Base-by-base conservation (phyloP, 2,329 filamentous ascomycete genomes). In the Neopestalotiopsis clavispora region DNA sequence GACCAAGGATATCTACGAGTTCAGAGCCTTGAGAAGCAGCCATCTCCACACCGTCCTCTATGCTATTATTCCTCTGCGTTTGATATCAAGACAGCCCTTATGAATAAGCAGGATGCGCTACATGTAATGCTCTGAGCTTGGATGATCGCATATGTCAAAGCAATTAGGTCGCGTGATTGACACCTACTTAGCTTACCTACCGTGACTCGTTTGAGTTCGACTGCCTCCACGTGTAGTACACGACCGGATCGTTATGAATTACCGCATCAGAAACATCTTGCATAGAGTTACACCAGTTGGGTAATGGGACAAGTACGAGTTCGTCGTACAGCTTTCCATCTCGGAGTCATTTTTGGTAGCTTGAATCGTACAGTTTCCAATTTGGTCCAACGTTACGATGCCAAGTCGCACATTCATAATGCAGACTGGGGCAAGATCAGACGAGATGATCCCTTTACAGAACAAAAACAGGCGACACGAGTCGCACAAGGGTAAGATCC, bases 201-300 rank as follows among this genome's bases (percentile, higher is more conserved):
- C 45, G 45, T 52, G 45, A 52, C 45, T 52, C 45, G 20, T 52
- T 52, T 52, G n/a, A 52, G n/a, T 52, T 52, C 45, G n/a, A 52
- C n/a, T 52, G n/a, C 45, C 45, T 20, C 20, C 45, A 52, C n/a
- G 17, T 17, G 45, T 20, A 52, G 17, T 17, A 23, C 20, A 4
- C 20, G 20, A 9, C 45, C 45, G 20, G 45, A 28, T 20, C 45
- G n/a, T n/a, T 52, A 3, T 52, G 45, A 52, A 52, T 17, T 52
- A n/a, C 20, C 17, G 45, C n/a, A 52, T 20, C 17, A 9, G 17
- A n/a, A 17, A 52, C 17, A 52, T 20, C 17, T 6, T n/a, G 20
- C 9, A 6, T 20, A 52, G 20, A 20, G 45, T 52, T 10, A n/a
- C 45, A 52, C 45, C 45, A 52, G 9, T 52, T 23, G 45, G 45